Evolutionary conservation across 805 yeast genomes (phyloP), one percentile per base, ranked within the genome.

Genomic region (Pichia nakasei): DNA sequence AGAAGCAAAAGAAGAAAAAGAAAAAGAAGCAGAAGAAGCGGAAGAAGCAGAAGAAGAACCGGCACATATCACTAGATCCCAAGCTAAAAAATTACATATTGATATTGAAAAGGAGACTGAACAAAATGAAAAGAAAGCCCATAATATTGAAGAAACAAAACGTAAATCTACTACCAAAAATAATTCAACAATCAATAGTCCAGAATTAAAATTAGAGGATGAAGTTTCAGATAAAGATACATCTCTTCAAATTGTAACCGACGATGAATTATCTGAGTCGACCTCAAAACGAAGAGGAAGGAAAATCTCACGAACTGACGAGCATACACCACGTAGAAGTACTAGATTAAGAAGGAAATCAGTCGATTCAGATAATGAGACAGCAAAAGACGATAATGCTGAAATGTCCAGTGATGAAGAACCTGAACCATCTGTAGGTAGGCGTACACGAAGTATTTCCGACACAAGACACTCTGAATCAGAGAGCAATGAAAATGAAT

Each of bases 61-160:
- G 17, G 49, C 38, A 2, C 47, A 41, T 32, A 22, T 39, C 9
- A 44, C 48, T 4, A 32, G 48, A 29, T 22, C 49, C n/a, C 50
- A 42, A 27, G 44, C 44, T 4, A 38, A 41, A 20, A 38, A 41
- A 13, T 31, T 39, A 9, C 37, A 42, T 15, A 43, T 39, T 11
- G 43, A 41, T 22, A 29, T 41, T 7, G 50, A 41, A 17, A 42
- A 50, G 26, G 51, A 46, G n/a, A 21, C 38, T 4, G 22, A 22
- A 26, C 34, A 38, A 15, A 44, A 34, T 21, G 48, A 42, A 17
- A 37, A 47, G 31, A 32, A 41, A 32, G 22, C 39, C 9, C 35
- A 19, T 13, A 45, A 29, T 5, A 19, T 41, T 2, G 48, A 45
- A 20, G 52, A 36, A 32, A n/a, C 42, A 13, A 45, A 29, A 29